Evolutionary conservation across 164 flowering plant species (phyloP).

Genomic region (Taxillus chinensis): DNA sequence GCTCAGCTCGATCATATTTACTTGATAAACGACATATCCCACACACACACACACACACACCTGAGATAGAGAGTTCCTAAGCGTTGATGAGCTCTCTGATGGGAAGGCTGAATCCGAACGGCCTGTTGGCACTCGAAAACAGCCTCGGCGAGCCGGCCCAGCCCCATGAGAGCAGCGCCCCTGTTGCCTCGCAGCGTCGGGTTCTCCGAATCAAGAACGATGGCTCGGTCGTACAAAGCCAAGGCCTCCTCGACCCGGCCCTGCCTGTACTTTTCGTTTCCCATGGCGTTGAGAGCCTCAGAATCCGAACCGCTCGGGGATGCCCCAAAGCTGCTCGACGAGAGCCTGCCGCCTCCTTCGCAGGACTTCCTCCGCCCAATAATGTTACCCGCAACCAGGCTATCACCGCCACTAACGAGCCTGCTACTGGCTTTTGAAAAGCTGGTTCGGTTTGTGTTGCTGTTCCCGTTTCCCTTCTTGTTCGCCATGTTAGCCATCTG

Average conservation of each 20-base stretch:
- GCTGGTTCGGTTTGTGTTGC: no score
- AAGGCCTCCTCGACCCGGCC: constrained; percentile 69
- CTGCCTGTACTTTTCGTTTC: constrained; percentile 71
- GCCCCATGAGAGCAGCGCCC: constrained; percentile 58
- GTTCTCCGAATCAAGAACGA: constrained; percentile 42
- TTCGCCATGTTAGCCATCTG: no score
- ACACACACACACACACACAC: constrained; percentile 19
- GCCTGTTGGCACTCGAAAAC: constrained; percentile 62
- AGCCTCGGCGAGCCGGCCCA: constrained; percentile 68
- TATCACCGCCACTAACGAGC: no score
- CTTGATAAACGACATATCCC: no score
- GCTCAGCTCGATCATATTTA: no score
- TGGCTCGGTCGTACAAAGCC: constrained; percentile 57
- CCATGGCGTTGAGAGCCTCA: constrained; percentile 52
- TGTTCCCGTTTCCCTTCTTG: no score
- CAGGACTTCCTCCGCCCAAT: constrained; percentile 19
- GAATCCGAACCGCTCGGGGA: constrained; percentile 31
- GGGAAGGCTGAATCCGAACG: constrained; percentile 49
- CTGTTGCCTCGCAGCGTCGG: constrained; percentile 62
- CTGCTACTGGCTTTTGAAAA: no score
- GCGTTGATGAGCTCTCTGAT: constrained; percentile 66
- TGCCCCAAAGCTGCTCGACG: not conserved
- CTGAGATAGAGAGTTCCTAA: constrained; percentile 66
- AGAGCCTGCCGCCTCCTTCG: constrained; percentile 1
- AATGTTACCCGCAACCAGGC: constrained; percentile 41